Conservation (phyloP, 83 land plant genomes). For the Picea abies region DNA sequence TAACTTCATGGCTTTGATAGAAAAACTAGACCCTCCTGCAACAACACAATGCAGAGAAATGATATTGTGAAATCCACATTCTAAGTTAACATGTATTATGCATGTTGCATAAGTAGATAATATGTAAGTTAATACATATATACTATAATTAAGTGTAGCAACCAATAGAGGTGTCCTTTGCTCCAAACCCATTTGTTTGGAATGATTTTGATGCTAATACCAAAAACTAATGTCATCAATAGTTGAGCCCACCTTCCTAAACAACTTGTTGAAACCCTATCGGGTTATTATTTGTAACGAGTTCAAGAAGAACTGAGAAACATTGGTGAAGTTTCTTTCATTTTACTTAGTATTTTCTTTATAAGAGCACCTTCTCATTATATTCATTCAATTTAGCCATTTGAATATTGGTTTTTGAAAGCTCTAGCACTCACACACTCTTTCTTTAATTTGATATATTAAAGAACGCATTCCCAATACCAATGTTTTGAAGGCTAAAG, state of each 20-base stretch:
- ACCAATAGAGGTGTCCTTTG: constrained; percentile 65
- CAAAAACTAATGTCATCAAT: constrained; percentile 55
- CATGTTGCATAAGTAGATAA: constrained; percentile 24
- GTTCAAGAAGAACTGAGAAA: constrained; percentile 50
- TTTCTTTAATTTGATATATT: not conserved
- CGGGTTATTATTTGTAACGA: constrained; percentile 63
- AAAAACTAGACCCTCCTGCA: constrained; percentile 51
- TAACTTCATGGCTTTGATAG: constrained; percentile 50
- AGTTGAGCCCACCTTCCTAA: constrained; percentile 26
- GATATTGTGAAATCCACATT: constrained; percentile 47
- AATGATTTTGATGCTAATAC: constrained; percentile 46
- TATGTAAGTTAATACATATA: constrained; percentile 51
- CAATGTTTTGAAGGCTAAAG: not conserved
- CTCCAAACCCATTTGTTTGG: constrained; percentile 39
- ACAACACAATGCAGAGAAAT: constrained; percentile 84
- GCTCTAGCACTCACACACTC: constrained; percentile 52
- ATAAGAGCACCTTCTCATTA: constrained; percentile 24
- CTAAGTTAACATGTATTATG: constrained; percentile 45
- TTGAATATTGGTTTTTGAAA: constrained; percentile 11
- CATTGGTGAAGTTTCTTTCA: constrained; percentile 12
- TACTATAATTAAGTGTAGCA: constrained; percentile 64
- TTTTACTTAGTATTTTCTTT: constrained; percentile 8
- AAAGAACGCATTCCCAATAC: not conserved
- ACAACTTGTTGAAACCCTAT: constrained; percentile 35
- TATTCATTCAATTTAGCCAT: not conserved